Percentiles rank a stretch among this genome's conserved stretches.
These are phyloP conservation scores for Phialophora tarda DNA, from an alignment of 2,329 filamentous ascomycete species.

Conservation along the genomic window DNA sequence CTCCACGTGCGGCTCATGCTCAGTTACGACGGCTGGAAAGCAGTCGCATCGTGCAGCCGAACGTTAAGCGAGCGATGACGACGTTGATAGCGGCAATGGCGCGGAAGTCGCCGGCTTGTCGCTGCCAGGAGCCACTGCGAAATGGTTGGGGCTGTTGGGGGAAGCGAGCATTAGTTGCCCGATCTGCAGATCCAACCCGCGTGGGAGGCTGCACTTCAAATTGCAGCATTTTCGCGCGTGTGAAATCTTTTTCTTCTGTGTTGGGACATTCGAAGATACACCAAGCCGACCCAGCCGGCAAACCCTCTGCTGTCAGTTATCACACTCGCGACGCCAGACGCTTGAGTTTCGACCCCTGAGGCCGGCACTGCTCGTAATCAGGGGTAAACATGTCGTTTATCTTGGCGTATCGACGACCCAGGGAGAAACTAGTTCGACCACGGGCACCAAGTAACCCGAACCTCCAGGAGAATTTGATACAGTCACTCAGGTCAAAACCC, in stretches of 20 bases:
- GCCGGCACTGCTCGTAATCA: not conserved
- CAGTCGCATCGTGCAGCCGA: not conserved
- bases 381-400: slow-evolving; percentile 33
- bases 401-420: slow-evolving; percentile 36
- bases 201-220: slow-evolving; percentile 11
- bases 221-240: slow-evolving; percentile 16
- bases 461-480: slow-evolving; percentile 27
- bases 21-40: not conserved
- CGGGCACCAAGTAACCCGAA: slow-evolving; percentile 23
- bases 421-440: slow-evolving; percentile 29
- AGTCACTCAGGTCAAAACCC: slow-evolving; percentile 14
- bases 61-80: not conserved
- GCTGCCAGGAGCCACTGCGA: not conserved
- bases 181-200: slow-evolving; percentile 14
- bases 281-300: not conserved
- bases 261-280: not conserved
- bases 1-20: not conserved
- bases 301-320: not conserved
- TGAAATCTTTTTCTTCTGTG: slow-evolving; percentile 3
- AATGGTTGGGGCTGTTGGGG: not conserved
- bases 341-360: not conserved
- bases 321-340: not conserved
- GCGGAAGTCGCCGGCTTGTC: not conserved
- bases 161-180: not conserved
- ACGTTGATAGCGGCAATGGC: not conserved